Evolutionary conservation across 106 monocot species (phyloP).

Genomic region (Dendrobium huoshanense): DNA sequence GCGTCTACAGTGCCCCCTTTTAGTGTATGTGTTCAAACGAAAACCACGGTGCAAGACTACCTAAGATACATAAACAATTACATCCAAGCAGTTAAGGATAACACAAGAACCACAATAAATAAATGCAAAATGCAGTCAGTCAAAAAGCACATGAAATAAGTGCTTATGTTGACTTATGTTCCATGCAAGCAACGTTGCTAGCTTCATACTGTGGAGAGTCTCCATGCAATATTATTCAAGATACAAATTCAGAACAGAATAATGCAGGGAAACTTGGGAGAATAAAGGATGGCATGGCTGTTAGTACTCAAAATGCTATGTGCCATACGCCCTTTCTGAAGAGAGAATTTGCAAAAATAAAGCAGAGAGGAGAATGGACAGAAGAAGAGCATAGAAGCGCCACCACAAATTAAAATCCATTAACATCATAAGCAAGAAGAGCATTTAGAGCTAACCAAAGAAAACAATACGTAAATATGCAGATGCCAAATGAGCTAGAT

Average conservation of each 20-base stretch:
- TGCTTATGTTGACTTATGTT: neutral
- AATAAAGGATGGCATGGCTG: neutral
- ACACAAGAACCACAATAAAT: neutral
- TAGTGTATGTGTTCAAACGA: too few relatives aligned
- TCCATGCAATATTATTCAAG: neutral
- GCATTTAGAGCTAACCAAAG: neutral
- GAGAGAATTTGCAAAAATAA: neutral
- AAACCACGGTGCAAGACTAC: too few relatives aligned
- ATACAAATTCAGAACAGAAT: neutral
- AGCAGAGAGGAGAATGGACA: too few relatives aligned
- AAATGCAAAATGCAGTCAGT: neutral
- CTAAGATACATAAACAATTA: neutral
- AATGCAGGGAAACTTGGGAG: neutral
- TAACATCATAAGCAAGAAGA: too few relatives aligned
- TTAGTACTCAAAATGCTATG: neutral
- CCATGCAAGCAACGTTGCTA: neutral
- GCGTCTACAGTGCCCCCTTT: too few relatives aligned
- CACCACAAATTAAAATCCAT: too few relatives aligned
- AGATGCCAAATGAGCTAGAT: neutral
- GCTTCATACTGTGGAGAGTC: neutral
- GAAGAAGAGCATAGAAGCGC: too few relatives aligned
- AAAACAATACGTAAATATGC: neutral
- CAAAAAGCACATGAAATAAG: neutral
- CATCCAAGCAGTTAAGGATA: neutral
- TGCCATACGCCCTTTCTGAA: neutral